Base-by-base conservation (phyloP, 768 basidiomycete genomes). In the Boletus speciosus region DNA sequence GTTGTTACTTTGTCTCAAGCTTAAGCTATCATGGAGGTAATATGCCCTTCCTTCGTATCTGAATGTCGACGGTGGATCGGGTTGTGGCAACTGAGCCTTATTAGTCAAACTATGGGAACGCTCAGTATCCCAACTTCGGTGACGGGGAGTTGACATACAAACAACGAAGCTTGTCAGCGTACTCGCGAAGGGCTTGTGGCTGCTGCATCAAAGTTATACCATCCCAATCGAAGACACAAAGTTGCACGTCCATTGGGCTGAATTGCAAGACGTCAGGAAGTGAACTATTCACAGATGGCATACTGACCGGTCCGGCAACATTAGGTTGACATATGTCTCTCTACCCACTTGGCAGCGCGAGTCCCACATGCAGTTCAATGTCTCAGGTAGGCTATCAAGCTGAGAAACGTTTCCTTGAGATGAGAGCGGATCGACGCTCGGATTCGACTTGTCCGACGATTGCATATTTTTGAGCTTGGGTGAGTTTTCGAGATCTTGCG, bases 221-320 rank as follows among this genome's bases (percentile, higher is more conserved):
- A n/a, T 54, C 58, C 41, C 65, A 66, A 47, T 75, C 69, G 31
- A 73, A 71, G 23, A 75, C 62, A 29, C 76, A 71, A 49, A 88
- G 71, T 31, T 76, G 81, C 34, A 85, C 61, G 61, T 88, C 85
- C 74, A 84, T 75, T 12, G 81, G 76, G 23, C 84, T 85, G 54
- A 49, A 47, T 31, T 8, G 23, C 35, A 48, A 41, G 40, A 41
- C 34, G 41, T 61, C 44, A 62, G 50, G 15, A 34, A 47, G 31
- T 23, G 21, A 39, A 37, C 9, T n/a, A 35, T 37, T 36, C 38
- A 41, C 21, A 7, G n/a, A 51, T 34, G 32, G 19, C 16, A 42
- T 19, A 61, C 62, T 54, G 47, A 82, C 84, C 82, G 76, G 61
- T 84, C 78, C 38, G 84, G 84, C 60, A 85, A 68, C 75, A 84